Evolutionary conservation across 805 yeast genomes (phyloP), one percentile per base, ranked within the genome.

Genomic region (Cyberlindnera mycetangii): DNA sequence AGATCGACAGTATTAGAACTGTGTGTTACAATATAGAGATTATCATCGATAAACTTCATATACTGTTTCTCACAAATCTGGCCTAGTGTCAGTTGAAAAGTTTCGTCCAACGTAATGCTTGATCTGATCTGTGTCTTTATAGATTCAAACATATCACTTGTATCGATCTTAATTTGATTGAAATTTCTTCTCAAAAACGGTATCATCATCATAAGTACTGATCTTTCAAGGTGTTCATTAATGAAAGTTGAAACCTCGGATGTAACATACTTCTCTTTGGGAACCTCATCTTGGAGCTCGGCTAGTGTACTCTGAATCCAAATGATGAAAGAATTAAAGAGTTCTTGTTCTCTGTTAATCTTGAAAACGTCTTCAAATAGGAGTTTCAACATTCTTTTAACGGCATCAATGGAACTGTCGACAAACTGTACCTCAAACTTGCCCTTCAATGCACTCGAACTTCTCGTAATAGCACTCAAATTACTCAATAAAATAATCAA

Each of bases 401-500:
- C 53, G 14, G 53, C 33, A 5, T 30, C 39, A 1, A 49, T 39
- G 14, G 55, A 42, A 6, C 44, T 41, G 7, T 44, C 35, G 10
- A 56, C 15, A 19, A 48, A 28, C 7, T 42, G 19, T 3, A 47
- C 15, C 2, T 47, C 45, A 24, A 49, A 32, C 3, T 28, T 41
- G 7, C 39, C 41, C 4, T 41, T 25, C 7, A 44, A 5, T 2
- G 33, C 22, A 2, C 20, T 21, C 0, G 56, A 52, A 15, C 77
- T 74, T 41, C 60, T 59, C 1, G 70, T 47, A 3, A 69, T 40
- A 3, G 79, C 72, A 30, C 61, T 62, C 12, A 81, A 50, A 5
- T 68, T 64, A n/a, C 65, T 65, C 2, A 79, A 51, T 14, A 75
- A 55, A 0, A 80, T 58, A 3, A 83, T 61, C 25, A 80, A 51